Base-by-base conservation (phyloP, 257 asterid species). In the Nicotiana attenuata region DNA sequence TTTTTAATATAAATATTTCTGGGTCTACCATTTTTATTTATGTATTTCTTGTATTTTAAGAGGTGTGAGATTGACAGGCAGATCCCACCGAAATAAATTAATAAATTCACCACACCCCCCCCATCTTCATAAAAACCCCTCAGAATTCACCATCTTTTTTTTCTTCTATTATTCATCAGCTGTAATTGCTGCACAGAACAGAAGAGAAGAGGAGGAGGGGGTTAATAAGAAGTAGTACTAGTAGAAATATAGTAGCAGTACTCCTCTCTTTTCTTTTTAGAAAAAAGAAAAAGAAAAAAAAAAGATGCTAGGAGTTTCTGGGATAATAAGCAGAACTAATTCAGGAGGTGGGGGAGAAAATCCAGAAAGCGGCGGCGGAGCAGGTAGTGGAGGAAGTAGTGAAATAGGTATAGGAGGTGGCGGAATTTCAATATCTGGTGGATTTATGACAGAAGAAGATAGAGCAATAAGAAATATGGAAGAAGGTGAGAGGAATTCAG, bases 1-100 rank as follows among this genome's bases (percentile, higher is more conserved):
- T 60, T 60, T 76, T 57, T 59, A 5, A 22, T 79, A 22, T 61
- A 60, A 20, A 19, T 60, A 35, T 75, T 29, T 79, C 28, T 79
- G 84, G 71, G n/a, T 75, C 83, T 56, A 60, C 56, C 15, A 76
- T 82, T 85, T 29, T 61, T n/a, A 35, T 10, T 63, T 24, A 2
- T 33, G 1, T 4, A 11, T 61, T 53, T 57, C 1, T 24, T 3
- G 66, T 81, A 71, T 41, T 24, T 82, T 84, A 56, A 45, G 73
- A 78, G 81, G 90, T 56, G 92, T 90, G 97, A 94, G 91, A 90
- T 91, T 85, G 97, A 92, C 96, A 96, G 97, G 87, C 89, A 89
- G 97, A 94, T 93, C 97, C 98, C 95, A 93, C 96, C 94, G 86
- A 89, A 91, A 92, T 90, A 89, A 90, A 91, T 90, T 85, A 87